These are phyloP conservation scores for Hypocrella siamensis DNA, from an alignment of 2,329 filamentous ascomycete genomes.

Conservation along the genomic window DNA sequence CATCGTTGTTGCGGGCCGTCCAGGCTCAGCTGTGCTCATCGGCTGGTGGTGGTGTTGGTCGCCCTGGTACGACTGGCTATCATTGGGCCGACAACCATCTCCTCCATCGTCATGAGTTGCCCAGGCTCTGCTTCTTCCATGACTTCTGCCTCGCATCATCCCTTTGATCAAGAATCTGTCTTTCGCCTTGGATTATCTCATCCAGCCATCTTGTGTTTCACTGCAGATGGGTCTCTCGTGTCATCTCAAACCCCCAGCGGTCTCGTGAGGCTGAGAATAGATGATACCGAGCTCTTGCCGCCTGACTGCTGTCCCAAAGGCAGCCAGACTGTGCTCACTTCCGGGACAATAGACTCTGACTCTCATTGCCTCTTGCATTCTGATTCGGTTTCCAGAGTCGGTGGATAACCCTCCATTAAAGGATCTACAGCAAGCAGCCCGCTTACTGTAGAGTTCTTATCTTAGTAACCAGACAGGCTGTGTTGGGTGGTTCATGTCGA, in stretches of 20 bases:
- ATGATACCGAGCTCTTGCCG: not conserved
- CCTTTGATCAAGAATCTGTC: slow-evolving; percentile 4
- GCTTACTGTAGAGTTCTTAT: slow-evolving; percentile 4
- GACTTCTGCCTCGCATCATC: slow-evolving; percentile 1
- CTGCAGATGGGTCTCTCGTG: slow-evolving; percentile 9
- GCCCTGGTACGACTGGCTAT: slow-evolving; percentile 3
- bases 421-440: slow-evolving; percentile 2
- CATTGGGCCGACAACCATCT: slow-evolving; percentile 3
- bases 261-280: slow-evolving; percentile 7
- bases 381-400: slow-evolving; percentile 1
- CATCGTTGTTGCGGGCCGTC: slow-evolving; percentile 2
- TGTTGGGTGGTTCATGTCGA: slow-evolving; percentile 13
- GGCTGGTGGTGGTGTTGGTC: slow-evolving; percentile 4
- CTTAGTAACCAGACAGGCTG: slow-evolving; percentile 22
- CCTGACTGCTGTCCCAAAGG: slow-evolving; percentile 2
- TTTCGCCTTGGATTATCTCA: slow-evolving; percentile 3
- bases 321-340: slow-evolving; percentile 1
- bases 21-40: not conserved
- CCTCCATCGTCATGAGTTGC: slow-evolving; percentile 1
- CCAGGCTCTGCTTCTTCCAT: slow-evolving; percentile 1
- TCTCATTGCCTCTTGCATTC: slow-evolving; percentile 5
- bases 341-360: not conserved
- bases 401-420: slow-evolving; percentile 1
- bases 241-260: slow-evolving; percentile 7
- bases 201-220: slow-evolving; percentile 7